Base-by-base conservation (phyloP, 1,139 yeast genomes). In the Geotrichum cucujoidarum region DNA sequence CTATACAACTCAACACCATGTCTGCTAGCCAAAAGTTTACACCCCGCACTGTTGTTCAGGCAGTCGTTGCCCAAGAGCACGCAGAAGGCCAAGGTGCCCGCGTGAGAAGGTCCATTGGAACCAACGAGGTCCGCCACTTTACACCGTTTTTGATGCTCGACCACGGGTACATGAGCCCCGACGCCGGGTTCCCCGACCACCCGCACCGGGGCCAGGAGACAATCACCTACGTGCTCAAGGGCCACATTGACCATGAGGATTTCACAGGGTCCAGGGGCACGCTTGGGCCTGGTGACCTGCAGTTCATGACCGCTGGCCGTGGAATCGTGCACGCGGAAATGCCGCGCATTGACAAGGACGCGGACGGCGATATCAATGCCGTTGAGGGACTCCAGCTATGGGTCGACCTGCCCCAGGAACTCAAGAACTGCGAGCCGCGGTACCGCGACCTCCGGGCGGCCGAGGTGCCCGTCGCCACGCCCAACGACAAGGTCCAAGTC, bases 151-250 rank as follows among this genome's bases (percentile, higher is more conserved):
- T 89, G 53, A 75, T 89, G 83, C 73, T 87, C 45, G 97, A 89
- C 62, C 95, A 88, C 62, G 87, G 88, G 65, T 70, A 67, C 38
- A 78, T 78, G 17, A 60, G 71, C 4, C 77, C 78, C 16, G 76
- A 75, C 16, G 86, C 87, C n/a, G 92, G 92, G 0, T 88, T 88
- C 70, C 95, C 95, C 4, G 92, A 86, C 58, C 97, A 89, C 64
- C 96, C 96, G 21, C 97, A 89, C 65, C 77, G 87, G 52, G 95
- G 95, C 24, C 94, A 86, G 67, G 95, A 87, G 66, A 89, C 96
- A 22, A 79, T 89, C 53, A 83, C 95, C 2, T 78, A 82, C 58
- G 70, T 88, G 48, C 67, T 81, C 52, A 73, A 78, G 49, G 96
- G 96, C 43, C 81, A 79, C 51, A 72, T 88, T 67, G 90, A 94